Evolutionary conservation across 495 filamentous ascomycete genomes (phyloP).

Genomic region (Geoglossum glabrum): DNA sequence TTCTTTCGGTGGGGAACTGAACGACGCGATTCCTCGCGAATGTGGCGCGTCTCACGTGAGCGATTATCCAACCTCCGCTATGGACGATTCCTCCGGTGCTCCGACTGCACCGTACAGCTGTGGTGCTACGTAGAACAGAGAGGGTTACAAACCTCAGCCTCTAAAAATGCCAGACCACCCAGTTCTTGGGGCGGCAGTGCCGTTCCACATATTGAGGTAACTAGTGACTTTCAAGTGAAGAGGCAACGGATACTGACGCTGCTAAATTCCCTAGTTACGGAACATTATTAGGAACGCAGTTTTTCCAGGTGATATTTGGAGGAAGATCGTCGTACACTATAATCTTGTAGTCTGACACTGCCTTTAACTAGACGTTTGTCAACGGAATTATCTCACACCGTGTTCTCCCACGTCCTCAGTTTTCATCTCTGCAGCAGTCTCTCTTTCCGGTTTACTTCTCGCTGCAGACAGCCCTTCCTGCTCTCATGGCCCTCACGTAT

Average conservation of each 20-base stretch:
- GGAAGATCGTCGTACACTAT: not conserved
- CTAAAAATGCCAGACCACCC: constrained; percentile 24
- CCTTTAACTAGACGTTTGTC: constrained; percentile 45
- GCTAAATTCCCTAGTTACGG: constrained; percentile 37
- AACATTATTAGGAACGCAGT: constrained; percentile 52
- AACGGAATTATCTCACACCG: constrained; percentile 53
- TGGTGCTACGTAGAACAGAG: not conserved
- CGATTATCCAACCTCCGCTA: not conserved
- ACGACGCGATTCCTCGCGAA: not conserved
- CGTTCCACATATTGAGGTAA: constrained; percentile 63
- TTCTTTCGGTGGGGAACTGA: too few relatives aligned
- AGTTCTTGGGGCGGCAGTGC: constrained; percentile 36
- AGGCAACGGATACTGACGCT: not conserved
- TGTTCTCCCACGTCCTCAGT: constrained; percentile 57
- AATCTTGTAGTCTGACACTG: not conserved
- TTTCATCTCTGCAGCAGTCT: constrained; percentile 52
- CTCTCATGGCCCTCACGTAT: constrained; percentile 61
- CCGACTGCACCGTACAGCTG: not conserved
- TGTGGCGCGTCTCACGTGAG: not conserved
- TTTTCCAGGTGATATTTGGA: constrained; percentile 43
- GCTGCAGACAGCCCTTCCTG: constrained; percentile 53
- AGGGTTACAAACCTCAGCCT: not conserved
- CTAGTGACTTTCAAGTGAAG: too few relatives aligned
- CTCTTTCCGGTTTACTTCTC: constrained; percentile 78
- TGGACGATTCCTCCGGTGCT: too few relatives aligned